Percentiles rank a stretch among this genome's conserved stretches.
phyloP scores from a whole-genome alignment of 2,329 filamentous ascomycete genomes.

The Trichoderma lentiforme region DNA sequence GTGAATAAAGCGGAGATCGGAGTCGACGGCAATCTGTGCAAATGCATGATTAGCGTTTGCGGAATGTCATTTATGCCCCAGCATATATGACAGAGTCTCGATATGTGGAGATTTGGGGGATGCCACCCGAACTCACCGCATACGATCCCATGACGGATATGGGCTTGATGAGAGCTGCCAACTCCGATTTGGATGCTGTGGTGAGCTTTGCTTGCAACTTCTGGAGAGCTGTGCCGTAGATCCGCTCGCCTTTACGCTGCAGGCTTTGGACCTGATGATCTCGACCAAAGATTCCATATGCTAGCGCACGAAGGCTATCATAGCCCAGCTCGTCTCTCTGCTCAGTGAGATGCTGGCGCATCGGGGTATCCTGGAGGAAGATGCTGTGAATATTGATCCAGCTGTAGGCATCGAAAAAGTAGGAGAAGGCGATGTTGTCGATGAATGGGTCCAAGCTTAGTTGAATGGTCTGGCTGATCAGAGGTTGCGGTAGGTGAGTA shows the following conservation, averaged over 20 bases:
- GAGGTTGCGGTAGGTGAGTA: neutral
- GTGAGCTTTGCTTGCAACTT: neutral
- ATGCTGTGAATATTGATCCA: conserved; percentile 5
- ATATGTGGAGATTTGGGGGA: neutral
- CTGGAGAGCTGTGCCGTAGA: neutral
- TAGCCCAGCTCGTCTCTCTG: neutral
- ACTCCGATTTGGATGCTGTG: neutral
- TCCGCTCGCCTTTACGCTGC: neutral
- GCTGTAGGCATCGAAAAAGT: conserved; percentile 6
- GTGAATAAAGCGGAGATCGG: neutral
- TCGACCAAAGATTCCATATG: neutral
- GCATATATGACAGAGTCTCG: too few relatives aligned
- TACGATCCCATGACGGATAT: conserved; percentile 8
- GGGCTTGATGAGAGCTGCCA: conserved; percentile 3
- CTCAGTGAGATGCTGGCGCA: neutral
- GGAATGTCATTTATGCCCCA: neutral
- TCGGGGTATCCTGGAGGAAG: neutral
- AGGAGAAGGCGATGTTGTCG: neutral
- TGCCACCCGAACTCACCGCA: neutral
- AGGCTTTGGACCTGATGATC: neutral
- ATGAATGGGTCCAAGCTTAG: neutral
- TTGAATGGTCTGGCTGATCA: neutral
- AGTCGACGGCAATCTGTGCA: neutral
- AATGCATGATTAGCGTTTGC: neutral
- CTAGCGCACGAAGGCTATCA: neutral